Conservation (phyloP, 2,329 filamentous ascomycete species). For the Calonectria henricotiae region DNA sequence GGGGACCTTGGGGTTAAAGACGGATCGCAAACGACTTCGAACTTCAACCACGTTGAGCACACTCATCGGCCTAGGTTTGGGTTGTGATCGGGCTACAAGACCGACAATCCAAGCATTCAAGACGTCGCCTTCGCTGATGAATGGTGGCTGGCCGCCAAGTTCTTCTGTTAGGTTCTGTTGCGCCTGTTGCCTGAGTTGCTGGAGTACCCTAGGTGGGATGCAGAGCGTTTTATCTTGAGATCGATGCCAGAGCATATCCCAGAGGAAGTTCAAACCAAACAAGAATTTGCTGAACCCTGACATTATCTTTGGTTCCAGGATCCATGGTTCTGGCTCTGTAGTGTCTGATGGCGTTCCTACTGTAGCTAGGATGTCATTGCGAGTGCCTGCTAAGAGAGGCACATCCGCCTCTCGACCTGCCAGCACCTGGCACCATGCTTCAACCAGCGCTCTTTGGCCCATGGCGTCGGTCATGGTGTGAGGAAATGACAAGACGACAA, state of each 20-base stretch:
- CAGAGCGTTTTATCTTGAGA: background rate
- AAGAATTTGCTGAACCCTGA: conserved; percentile 4
- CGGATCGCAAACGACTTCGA: background rate
- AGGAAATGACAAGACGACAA: conserved; percentile 1
- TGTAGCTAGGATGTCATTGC: background rate
- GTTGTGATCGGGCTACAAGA: background rate
- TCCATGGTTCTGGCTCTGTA: background rate
- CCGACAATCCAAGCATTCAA: conserved; percentile 6
- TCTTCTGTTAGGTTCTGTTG: background rate
- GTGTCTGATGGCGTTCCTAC: background rate
- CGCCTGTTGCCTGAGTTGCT: conserved; percentile 4
- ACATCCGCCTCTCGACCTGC: background rate
- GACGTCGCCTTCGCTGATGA: conserved; percentile 8
- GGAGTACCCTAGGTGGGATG: background rate
- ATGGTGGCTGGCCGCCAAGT: background rate
- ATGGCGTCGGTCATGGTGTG: conserved; percentile 16
- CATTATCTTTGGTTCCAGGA: conserved; percentile 10
- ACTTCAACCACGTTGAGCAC: conserved; percentile 15
- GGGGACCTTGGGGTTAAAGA: background rate
- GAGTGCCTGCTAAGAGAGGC: background rate
- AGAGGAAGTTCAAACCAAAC: conserved; percentile 13
- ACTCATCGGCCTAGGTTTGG: background rate
- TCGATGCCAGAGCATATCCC: conserved; percentile 3
- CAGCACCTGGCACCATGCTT: conserved; percentile 11
- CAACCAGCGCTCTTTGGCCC: conserved; percentile 4